A percentile compares a stretch with the other conserved stretches of the same genome.
Evolutionary conservation across 1,284 basidiomycete species (phyloP).

Genomic region (Microbotryum saponariae): DNA sequence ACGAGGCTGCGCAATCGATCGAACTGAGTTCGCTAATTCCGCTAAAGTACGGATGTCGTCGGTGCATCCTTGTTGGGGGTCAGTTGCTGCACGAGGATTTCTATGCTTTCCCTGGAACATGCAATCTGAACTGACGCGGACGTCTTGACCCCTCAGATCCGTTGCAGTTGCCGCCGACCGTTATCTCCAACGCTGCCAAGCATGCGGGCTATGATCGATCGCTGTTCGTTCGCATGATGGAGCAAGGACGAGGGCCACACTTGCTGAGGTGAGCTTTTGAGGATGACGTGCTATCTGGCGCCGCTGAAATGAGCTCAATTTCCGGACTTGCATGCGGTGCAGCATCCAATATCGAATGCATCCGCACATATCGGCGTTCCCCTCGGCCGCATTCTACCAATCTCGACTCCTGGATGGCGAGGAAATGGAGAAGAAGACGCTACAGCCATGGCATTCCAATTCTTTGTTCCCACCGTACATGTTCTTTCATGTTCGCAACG

Average conservation of each 20-base stretch:
- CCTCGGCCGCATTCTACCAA: slow-evolving; percentile 83
- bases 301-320: too few relatives aligned
- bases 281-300: background rate
- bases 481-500: slow-evolving; percentile 67
- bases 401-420: slow-evolving; percentile 78
- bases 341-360: slow-evolving; percentile 99
- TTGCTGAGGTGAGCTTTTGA: slow-evolving; percentile 62
- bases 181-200: slow-evolving; percentile 79
- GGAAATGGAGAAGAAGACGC: slow-evolving; percentile 74
- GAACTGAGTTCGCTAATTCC: slow-evolving; percentile 96
- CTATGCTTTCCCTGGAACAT: too few relatives aligned
- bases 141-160: slow-evolving; percentile 56
- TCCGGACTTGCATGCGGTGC: background rate
- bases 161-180: slow-evolving; percentile 93
- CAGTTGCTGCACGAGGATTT: slow-evolving; percentile 29
- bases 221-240: slow-evolving; percentile 86
- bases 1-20: slow-evolving; percentile 95
- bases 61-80: slow-evolving; percentile 93
- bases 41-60: slow-evolving; percentile 73
- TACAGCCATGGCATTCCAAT: slow-evolving; percentile 75
- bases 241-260: slow-evolving; percentile 66
- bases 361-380: slow-evolving; percentile 83
- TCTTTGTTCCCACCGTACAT: slow-evolving; percentile 77
- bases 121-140: background rate
- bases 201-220: slow-evolving; percentile 77